Evolutionary conservation across 441 rosid species (phyloP), one percentile per base, ranked within the genome.

Genomic region (Jatropha podagrica): DNA sequence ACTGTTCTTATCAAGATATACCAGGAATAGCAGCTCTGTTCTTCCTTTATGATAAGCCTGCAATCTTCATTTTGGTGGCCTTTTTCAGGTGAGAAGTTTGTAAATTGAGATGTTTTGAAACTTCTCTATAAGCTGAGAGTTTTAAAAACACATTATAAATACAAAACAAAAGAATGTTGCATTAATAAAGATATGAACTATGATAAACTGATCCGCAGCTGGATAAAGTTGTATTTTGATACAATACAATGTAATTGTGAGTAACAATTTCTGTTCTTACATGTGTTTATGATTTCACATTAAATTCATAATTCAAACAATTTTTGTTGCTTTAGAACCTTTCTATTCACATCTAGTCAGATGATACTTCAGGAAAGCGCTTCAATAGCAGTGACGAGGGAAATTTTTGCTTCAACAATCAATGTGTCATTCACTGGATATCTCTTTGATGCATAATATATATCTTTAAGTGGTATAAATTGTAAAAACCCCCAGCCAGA

Each of bases 1-100:
- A 78, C 77, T 86, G 76, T 80, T 81, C 58, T 74, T 82, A 42
- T 71, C 87, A 41, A 84, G 81, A 51, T 56, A 75, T 15, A 26
- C 79, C 79, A 55, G 78, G 60, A 80, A 65, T 56, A 79, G 76
- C 46, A 69, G 46, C 56, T 71, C 78, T 32, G 69, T 41, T 76
- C 78, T 82, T 54, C 77, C 80, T 66, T 65, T 68, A 27, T 78
- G 63, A 78, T 17, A 44, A 44, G 52, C 37, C 70, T 68, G 76
- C 17, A 72, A 66, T 61, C 61, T 3, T 59, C 37, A 52, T 46
- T 18, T 15, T 11, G n/a, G 5, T 5, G n/a, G 63, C 56, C 12
- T 7, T 75, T 62, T 74, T 42, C 63, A 74, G 78, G 58, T 68
- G 64, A 79, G 79, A 56, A 27, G 70, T 61, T 32, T 67, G 48